Percentiles rank a stretch among this genome's conserved stretches.
Conservation (phyloP, 306 rosid species). For the Canavalia ensiformis region DNA sequence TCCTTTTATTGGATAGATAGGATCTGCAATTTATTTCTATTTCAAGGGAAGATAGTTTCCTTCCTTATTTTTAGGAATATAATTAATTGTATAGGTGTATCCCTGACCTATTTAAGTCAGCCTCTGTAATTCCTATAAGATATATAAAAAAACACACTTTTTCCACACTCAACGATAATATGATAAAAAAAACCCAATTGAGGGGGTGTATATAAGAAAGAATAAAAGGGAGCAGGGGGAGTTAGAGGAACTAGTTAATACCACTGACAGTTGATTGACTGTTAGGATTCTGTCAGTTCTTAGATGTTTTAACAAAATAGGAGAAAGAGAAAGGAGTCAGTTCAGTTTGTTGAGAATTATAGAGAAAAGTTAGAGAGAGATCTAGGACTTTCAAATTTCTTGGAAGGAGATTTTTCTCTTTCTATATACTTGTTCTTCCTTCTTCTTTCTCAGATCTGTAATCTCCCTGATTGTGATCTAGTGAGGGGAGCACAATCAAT, state of each 20-base stretch:
- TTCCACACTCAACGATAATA: neutral
- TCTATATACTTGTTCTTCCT: neutral
- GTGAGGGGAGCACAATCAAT: neutral
- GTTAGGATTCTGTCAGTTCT: neutral
- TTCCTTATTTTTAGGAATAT: too few species aligned
- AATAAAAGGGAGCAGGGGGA: neutral
- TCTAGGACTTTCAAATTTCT: neutral
- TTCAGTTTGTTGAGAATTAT: neutral
- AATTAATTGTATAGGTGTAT: too few species aligned
- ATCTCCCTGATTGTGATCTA: neutral
- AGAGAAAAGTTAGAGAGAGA: neutral
- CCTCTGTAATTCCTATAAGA: too few species aligned
- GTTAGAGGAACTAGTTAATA: neutral
- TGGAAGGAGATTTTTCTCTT: conserved; percentile 5
- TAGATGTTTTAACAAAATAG: neutral
- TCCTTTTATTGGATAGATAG: too few species aligned
- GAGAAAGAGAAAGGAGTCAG: neutral
- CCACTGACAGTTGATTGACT: neutral
- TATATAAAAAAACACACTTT: too few species aligned
- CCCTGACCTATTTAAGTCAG: too few species aligned
- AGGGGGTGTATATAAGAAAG: neutral
- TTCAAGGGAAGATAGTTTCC: too few species aligned
- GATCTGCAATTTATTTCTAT: too few species aligned
- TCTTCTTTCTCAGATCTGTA: neutral
- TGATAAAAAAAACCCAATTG: neutral